phyloP scores from a whole-genome alignment of 2,329 filamentous ascomycete genomes.

The Herpotrichia juniperi region DNA sequence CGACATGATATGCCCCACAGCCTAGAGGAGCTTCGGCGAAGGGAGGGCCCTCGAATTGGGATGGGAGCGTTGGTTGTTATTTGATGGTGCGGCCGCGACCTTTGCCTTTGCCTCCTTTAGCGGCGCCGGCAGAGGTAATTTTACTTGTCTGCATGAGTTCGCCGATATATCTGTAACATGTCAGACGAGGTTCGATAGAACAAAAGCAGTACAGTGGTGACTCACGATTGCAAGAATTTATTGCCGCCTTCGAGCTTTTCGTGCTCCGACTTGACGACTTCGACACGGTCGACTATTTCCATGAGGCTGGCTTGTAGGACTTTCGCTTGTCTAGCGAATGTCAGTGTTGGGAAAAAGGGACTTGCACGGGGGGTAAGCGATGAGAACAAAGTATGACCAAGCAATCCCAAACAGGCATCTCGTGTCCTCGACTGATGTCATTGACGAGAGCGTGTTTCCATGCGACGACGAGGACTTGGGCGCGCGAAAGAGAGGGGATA shows the following conservation, averaged over 20 bases:
- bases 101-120: conserved; percentile 57
- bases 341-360: conserved; percentile 26
- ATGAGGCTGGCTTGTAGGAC: conserved; percentile 86
- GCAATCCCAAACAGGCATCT: background rate
- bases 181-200: conserved; percentile 18
- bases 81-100: conserved; percentile 44
- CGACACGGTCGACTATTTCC: conserved; percentile 89
- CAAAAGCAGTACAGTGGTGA: conserved; percentile 13
- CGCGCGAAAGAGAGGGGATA: conserved; percentile 17
- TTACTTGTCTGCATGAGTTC: conserved; percentile 83
- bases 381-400: background rate
- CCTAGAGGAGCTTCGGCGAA: conserved; percentile 18
- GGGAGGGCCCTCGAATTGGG: conserved; percentile 14
- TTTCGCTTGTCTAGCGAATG: conserved; percentile 75
- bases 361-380: conserved; percentile 21
- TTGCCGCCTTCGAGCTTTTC: conserved; percentile 97
- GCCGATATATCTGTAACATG: conserved; percentile 79
- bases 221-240: conserved; percentile 80
- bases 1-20: conserved; percentile 29
- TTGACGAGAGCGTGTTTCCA: background rate
- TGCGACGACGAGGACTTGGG: background rate
- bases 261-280: conserved; percentile 91
- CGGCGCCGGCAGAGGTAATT: conserved; percentile 60
- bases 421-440: conserved; percentile 15
- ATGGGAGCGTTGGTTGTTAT: conserved; percentile 36